Conservation (phyloP, 202 grass and related monocot species). For the Sporobolus alterniflorus region DNA sequence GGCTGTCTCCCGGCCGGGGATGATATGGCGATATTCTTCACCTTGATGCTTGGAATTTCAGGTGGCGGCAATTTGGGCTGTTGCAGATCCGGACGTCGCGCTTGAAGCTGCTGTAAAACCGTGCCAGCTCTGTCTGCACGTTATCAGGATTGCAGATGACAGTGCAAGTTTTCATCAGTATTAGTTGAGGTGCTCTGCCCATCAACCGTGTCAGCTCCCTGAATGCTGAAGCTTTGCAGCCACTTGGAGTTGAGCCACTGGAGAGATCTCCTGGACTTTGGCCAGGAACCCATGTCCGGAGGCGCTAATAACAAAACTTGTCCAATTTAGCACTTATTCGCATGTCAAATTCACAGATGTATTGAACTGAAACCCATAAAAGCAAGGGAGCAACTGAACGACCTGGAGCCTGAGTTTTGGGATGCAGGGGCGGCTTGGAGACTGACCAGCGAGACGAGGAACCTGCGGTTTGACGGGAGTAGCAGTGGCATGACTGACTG, state of each 20-base stretch:
- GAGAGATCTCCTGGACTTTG: conserved; percentile 42
- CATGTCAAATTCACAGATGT: not conserved
- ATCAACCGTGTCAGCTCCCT: conserved; percentile 58
- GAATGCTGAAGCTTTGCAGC: conserved; percentile 63
- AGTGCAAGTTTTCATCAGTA: not conserved
- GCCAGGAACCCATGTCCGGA: conserved; percentile 40
- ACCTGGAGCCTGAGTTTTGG: conserved; percentile 63
- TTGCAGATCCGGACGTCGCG: conserved; percentile 54
- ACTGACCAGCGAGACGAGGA: conserved; percentile 58
- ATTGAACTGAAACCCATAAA: not conserved
- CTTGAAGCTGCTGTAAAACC: conserved; percentile 74
- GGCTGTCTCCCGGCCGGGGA: conserved; percentile 50
- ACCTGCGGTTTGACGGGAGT: conserved; percentile 49
- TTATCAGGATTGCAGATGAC: not conserved
- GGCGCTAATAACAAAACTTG: conserved; percentile 52
- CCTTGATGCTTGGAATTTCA: conserved; percentile 70
- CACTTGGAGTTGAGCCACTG: conserved; percentile 90
- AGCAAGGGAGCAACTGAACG: not conserved
- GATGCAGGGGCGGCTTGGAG: conserved; percentile 74
- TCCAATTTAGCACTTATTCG: not conserved
- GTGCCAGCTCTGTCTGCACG: too few relatives aligned
- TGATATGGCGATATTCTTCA: conserved; percentile 72
- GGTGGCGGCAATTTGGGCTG: conserved; percentile 78
- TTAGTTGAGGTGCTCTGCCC: conserved; percentile 49
- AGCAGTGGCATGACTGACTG: conserved; percentile 51